Base-by-base conservation (phyloP, 1,139 yeast species). In the Yamadazyma buinensis region DNA sequence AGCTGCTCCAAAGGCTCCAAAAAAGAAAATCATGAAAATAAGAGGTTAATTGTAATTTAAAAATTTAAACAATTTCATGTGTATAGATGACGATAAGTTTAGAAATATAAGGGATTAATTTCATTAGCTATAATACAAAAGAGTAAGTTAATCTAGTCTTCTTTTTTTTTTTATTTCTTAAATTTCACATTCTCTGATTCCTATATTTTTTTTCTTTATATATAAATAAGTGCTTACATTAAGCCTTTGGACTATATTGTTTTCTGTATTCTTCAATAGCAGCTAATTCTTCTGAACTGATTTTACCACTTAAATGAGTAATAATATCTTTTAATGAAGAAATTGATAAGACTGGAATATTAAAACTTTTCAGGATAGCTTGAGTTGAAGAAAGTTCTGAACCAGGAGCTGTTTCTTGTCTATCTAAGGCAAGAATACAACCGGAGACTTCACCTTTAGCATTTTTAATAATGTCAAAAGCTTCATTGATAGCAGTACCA, bases 401-500 rank as follows among this genome's bases (percentile, higher is more conserved):
- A 47, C 80, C 87, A 28, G 67, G 65, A 27, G 94, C 83, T 39
- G 84, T 76, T 65, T 92, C 98, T 69, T 88, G 95, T 69, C 98
- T 81, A 60, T 92, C 98, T 51, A 92, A 75, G 17, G 97, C 95
- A 52, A 92, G 85, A 44, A 88, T 81, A 41, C 88, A 77, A 4
- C 95, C 98, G 28, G 78, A 85, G 23, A 87, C 84, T 15, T 65
- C 54, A 35, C 96, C 98, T 28, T 77, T 68, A 49, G 81, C 92
- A 19, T 56, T 66, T 18, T 68, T 68, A 51, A 92, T 87, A 50
- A 92, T 84, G 35, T 74, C 79, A 48, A 87, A 84, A 1, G 97
- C 97, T 62, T 92, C 97, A 51, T 84, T 84, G 56, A 90, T 88
- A 35, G 98, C 98, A 39, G 97, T 92, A 26, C 98, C 98, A 3